These are phyloP conservation scores for Dendrobium chrysotoxum DNA, from an alignment of 106 monocot genomes.

Conservation along the genomic window DNA sequence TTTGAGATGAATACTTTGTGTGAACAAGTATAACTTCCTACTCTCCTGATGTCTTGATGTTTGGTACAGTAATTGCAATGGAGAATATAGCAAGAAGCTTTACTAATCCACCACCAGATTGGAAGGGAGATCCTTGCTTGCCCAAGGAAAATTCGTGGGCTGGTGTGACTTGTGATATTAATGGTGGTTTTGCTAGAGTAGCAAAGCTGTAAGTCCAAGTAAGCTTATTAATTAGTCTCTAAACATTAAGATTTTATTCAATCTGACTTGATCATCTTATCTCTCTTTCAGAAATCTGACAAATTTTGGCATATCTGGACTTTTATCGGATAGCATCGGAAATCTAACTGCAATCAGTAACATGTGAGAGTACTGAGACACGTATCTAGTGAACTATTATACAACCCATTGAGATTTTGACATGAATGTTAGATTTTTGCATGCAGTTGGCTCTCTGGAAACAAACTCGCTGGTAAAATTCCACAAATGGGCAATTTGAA, in stretches of 20 bases:
- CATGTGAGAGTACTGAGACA: constrained; percentile 25
- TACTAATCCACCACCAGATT: constrained; percentile 43
- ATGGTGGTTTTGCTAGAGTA: constrained; percentile 18
- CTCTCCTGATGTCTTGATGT: background rate
- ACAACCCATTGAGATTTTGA: background rate
- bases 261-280: background rate
- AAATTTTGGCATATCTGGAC: constrained; percentile 39
- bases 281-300: constrained; percentile 37
- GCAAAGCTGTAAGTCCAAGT: constrained; percentile 30
- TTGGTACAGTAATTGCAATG: constrained; percentile 47
- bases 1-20: background rate
- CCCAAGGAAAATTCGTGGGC: constrained; percentile 49
- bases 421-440: background rate
- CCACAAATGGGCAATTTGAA: constrained; percentile 55
- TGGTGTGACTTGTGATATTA: constrained; percentile 32
- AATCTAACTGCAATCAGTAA: constrained; percentile 39
- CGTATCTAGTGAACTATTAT: background rate
- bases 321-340: constrained; percentile 23
- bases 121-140: constrained; percentile 64
- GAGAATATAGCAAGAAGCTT: constrained; percentile 52
- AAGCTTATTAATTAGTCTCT: background rate
- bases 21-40: background rate
- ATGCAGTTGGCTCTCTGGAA: constrained; percentile 54
- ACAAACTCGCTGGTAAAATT: constrained; percentile 53
- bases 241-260: background rate